Percentiles rank a stretch among this genome's conserved stretches.
Conservation (phyloP, 2,329 filamentous ascomycete genomes). For the Pochonia chlamydosporia region DNA sequence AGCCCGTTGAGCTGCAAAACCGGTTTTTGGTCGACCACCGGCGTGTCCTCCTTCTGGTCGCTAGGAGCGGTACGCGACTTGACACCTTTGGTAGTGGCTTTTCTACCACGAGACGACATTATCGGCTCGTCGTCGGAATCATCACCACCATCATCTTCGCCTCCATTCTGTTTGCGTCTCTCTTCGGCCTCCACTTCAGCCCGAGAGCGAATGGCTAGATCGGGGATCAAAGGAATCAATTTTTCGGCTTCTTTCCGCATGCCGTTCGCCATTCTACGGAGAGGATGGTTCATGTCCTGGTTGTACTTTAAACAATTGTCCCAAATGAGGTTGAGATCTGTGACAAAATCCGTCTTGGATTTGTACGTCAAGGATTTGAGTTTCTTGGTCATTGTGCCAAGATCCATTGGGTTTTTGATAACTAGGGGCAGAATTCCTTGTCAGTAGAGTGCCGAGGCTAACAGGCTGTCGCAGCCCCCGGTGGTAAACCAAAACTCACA, state of each 20-base stretch:
- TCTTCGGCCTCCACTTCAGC: constrained; percentile 90
- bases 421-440: constrained; percentile 40
- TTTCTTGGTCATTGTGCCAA: constrained; percentile 98
- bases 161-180: constrained; percentile 79
- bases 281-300: constrained; percentile 76
- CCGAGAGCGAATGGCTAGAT: constrained; percentile 82
- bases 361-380: constrained; percentile 75
- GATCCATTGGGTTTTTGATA: constrained; percentile 96
- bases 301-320: constrained; percentile 96
- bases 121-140: constrained; percentile 97
- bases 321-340: constrained; percentile 93
- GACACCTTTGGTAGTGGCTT: constrained; percentile 69
- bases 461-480: neutral
- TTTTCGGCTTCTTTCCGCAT: constrained; percentile 99
- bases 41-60: constrained; percentile 73
- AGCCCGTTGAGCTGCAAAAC: constrained; percentile 61
- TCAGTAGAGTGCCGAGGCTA: constrained; percentile 15
- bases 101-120: constrained; percentile 92
- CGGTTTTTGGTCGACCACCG: constrained; percentile 69
- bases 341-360: constrained; percentile 90
- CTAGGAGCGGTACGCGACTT: constrained; percentile 69
- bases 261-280: constrained; percentile 87
- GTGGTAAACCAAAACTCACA: constrained; percentile 49
- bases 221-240: constrained; percentile 88
- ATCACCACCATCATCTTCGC: constrained; percentile 74